A percentile compares a stretch with the other conserved stretches of the same genome.
These are phyloP conservation scores for Mediolabrus comicus DNA, from an alignment of 108 stramenopile genomes.

Conservation along the genomic window DNA sequence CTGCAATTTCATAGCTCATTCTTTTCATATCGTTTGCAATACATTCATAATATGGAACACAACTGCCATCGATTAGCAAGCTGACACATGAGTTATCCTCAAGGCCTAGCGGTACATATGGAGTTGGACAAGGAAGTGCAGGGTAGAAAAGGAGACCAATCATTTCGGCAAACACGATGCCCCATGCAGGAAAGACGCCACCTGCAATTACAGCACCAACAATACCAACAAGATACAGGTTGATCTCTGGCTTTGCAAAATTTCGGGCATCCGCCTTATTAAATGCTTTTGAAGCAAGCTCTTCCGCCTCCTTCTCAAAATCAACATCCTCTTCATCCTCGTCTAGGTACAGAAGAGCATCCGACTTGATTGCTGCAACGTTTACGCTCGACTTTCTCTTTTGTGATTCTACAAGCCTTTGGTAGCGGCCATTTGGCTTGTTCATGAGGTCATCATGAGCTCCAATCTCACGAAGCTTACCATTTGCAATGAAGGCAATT, in stretches of 20 bases:
- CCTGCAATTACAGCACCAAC: constrained; percentile 75
- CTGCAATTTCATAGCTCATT: constrained; percentile 43
- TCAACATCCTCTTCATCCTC: constrained; percentile 38
- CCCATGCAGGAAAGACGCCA: constrained; percentile 73
- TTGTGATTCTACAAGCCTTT: constrained; percentile 51
- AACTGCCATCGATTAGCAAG: constrained; percentile 27
- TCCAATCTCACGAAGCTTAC: constrained; percentile 62
- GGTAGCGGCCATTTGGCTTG: constrained; percentile 57
- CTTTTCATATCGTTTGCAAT: constrained; percentile 57
- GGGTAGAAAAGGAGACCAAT: constrained; percentile 66
- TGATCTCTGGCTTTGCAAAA: constrained; percentile 45
- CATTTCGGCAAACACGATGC: constrained; percentile 59
- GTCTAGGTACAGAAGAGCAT: constrained; percentile 12
- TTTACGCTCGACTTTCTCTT: constrained; percentile 22
- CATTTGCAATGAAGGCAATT: constrained; percentile 70
- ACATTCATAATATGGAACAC: constrained; percentile 55
- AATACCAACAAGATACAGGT: constrained; percentile 38
- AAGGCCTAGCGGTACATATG: neutral
- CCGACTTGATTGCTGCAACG: constrained; percentile 18
- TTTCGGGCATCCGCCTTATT: constrained; percentile 34
- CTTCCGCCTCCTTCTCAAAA: constrained; percentile 40
- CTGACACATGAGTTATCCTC: neutral
- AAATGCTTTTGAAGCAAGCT: constrained; percentile 47
- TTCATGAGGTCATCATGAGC: constrained; percentile 53
- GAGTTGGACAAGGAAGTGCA: constrained; percentile 48